phyloP scores from a whole-genome alignment of 768 basidiomycete species.

The Kwoniella botswanensis region DNA sequence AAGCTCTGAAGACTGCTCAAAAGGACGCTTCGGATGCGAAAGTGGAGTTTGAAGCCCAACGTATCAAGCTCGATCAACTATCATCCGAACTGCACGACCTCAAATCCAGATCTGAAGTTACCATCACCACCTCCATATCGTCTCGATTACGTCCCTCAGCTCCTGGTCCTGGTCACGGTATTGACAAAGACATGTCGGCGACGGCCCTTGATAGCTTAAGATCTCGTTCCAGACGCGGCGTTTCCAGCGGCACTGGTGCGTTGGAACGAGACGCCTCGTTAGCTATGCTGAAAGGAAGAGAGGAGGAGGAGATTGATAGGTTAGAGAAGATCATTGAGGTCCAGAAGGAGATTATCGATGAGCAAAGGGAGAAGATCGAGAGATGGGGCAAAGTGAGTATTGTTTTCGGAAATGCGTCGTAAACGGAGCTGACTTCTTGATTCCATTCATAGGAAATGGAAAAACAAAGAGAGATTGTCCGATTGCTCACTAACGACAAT shows the following conservation, averaged over 20 bases:
- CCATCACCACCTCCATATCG: constrained; percentile 20
- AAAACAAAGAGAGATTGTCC: constrained; percentile 49
- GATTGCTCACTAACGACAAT: constrained; percentile 34
- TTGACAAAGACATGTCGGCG: constrained; percentile 18
- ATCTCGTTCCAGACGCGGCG: constrained; percentile 6
- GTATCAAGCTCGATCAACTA: not conserved
- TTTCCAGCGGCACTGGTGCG: constrained; percentile 3
- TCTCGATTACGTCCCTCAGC: constrained; percentile 18
- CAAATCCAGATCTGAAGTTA: constrained; percentile 7
- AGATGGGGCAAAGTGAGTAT: constrained; percentile 50
- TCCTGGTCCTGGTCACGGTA: constrained; percentile 11
- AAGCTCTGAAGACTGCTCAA: constrained; percentile 7
- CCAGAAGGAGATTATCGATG: constrained; percentile 49
- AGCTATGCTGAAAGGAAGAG: constrained; percentile 15
- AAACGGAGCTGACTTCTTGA: not conserved
- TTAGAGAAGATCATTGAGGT: constrained; percentile 54
- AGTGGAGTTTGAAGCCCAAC: not conserved
- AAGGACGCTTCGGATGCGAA: constrained; percentile 3
- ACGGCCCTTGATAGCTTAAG: constrained; percentile 10
- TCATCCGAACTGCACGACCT: constrained; percentile 13
- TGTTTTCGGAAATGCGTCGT: not conserved
- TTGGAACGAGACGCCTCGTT: constrained; percentile 14
- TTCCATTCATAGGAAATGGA: constrained; percentile 36
- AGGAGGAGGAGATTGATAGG: constrained; percentile 44
- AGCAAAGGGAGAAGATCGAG: constrained; percentile 52